Percentiles rank a stretch among this genome's conserved stretches.
These are phyloP conservation scores for Pyrenula massariospora DNA, from an alignment of 495 filamentous ascomycete genomes.

Conservation along the genomic window DNA sequence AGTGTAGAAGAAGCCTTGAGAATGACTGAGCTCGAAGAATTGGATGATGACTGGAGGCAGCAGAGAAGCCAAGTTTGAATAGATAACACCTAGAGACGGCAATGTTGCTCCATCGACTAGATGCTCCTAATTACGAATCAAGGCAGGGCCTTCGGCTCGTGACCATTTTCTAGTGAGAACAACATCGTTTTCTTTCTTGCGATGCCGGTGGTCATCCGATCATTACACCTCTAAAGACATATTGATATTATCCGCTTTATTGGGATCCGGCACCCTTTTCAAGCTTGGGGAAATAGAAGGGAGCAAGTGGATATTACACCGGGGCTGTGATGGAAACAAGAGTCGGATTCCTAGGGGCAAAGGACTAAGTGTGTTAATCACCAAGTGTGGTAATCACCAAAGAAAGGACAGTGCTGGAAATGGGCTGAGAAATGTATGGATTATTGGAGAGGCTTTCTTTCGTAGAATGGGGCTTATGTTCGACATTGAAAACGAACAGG, in stretches of 20 bases:
- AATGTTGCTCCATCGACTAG: no score
- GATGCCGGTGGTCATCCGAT: no score
- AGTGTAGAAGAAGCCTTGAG: slow-evolving; percentile 76
- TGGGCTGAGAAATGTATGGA: slow-evolving; percentile 21
- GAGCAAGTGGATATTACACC: slow-evolving; percentile 21
- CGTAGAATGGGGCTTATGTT: slow-evolving; percentile 19
- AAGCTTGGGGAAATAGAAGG: slow-evolving; percentile 17
- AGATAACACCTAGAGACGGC: no score
- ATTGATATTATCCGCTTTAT: not conserved
- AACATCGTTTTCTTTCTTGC: no score
- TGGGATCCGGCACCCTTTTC: not conserved
- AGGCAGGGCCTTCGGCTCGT: no score
- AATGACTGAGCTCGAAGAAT: slow-evolving; percentile 57
- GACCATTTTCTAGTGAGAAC: no score
- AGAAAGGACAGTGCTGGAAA: slow-evolving; percentile 11
- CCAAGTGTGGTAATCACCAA: not conserved
- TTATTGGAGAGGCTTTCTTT: slow-evolving; percentile 19
- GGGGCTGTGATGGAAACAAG: slow-evolving; percentile 21
- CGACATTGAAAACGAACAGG: slow-evolving; percentile 13
- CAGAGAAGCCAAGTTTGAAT: not conserved
- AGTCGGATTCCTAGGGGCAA: slow-evolving; percentile 16
- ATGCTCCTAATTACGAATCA: no score
- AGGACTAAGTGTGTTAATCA: slow-evolving; percentile 7
- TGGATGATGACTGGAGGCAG: not conserved
- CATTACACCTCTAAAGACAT: not conserved